Conservation (phyloP, 1,284 basidiomycete species). For the Ustilago nuda region DNA sequence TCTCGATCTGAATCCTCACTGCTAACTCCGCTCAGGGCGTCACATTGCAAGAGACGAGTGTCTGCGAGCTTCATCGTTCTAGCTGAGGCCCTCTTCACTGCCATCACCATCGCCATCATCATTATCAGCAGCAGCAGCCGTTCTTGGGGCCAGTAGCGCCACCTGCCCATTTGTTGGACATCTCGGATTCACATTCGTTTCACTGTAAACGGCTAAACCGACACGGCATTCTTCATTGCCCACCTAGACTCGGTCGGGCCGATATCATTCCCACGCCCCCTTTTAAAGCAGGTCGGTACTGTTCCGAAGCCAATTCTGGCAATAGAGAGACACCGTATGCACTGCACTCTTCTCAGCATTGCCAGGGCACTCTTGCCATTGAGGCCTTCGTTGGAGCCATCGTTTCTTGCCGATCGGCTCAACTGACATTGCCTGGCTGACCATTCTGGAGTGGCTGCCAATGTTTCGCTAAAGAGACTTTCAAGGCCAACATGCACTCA, state of each 20-base stretch:
- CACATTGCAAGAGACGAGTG: neutral
- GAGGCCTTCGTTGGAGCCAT: neutral
- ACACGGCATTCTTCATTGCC: neutral
- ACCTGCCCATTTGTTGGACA: neutral
- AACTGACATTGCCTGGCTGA: neutral
- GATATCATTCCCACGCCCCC: neutral
- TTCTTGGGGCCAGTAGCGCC: neutral
- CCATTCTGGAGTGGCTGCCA: neutral
- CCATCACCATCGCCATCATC: neutral
- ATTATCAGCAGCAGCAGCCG: neutral
- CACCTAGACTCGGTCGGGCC: neutral
- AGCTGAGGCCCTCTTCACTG: neutral
- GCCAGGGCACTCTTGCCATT: neutral
- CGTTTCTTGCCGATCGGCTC: neutral
- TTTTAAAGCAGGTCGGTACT: neutral
- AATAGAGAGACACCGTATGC: neutral
- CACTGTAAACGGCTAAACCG: neutral
- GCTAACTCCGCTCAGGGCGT: constrained; percentile 24
- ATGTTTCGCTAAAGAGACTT: neutral
- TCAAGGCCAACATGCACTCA: constrained; percentile 11
- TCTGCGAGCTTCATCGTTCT: neutral
- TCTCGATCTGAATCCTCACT: constrained; percentile 14
- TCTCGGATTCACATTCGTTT: neutral
- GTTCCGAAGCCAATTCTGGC: neutral
- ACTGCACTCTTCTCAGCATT: too few species aligned